Evolutionary conservation across 257 asterid genomes (phyloP), one percentile per base, ranked within the genome.

Genomic region (Jacaranda mimosifolia): DNA sequence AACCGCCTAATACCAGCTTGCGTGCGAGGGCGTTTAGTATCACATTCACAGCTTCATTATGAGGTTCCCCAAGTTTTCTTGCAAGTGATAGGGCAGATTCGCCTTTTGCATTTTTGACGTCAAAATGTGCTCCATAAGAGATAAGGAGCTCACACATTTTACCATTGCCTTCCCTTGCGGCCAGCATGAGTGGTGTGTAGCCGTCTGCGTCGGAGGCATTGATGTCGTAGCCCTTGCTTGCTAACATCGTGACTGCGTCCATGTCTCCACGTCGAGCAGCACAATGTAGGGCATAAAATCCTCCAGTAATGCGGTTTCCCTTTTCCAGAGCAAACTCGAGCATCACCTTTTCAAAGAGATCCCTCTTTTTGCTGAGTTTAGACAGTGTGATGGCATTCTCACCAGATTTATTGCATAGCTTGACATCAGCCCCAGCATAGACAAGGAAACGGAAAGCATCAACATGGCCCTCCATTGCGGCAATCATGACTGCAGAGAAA

Each of bases 241-340:
- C 45, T 68, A 90, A 70, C 80, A 91, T 59, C 79, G 81, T 87
- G 55, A 89, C 93, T 0, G 97, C 97, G 8, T 83, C 90, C 32
- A 75, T 63, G 81, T 92, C 92, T 26, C 95, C 97, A 26, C 86
- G 77, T 3, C 93, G 87, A 38, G 97, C 94, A 15, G 97, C 97
- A 63, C 88, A 92, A 58, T 92, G 97, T 60, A 92, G 72, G 53
- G 93, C 97, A 39, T 84, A 81, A 73, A 92, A 91, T 64, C 93
- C 94, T 81, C 88, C 92, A 9, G 87, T 79, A 7, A 76, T 72
- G 58, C 82, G 85, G 75, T 86, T 91, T 40, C 89, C 97, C 79
- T 85, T 91, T 74, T 92, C 97, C 42, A 92, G 88, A 60, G 97
- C 95, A 64, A 84, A 91, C 68, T 92, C 97, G 0, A 92, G 91